Conservation (phyloP, 192 early-diverging fungal genomes). For the Coemansia sp. region DNA sequence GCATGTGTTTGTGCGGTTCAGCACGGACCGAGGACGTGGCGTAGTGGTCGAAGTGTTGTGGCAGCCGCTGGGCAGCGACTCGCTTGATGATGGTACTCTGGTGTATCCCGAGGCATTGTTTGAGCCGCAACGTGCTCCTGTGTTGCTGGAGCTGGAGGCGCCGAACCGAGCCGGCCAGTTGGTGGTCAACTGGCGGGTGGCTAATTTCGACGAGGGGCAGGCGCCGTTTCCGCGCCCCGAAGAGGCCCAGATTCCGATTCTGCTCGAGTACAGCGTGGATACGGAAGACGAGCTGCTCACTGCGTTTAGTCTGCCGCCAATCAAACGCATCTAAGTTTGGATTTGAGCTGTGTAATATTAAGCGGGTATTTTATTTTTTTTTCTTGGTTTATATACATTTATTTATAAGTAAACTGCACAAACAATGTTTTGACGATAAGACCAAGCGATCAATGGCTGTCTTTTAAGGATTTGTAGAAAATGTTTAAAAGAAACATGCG, state of each 20-base stretch:
- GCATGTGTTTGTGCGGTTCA: constrained; percentile 32
- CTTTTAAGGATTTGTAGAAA: too few species aligned
- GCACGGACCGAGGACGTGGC: constrained; percentile 46
- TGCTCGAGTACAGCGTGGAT: constrained; percentile 49
- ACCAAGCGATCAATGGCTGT: too few species aligned
- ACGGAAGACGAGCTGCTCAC: constrained; percentile 35
- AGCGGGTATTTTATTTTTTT: neutral
- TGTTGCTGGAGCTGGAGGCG: constrained; percentile 44
- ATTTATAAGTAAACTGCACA: too few species aligned
- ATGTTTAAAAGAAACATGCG: too few species aligned
- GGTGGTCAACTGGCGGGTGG: constrained; percentile 46
- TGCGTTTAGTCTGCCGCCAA: constrained; percentile 27
- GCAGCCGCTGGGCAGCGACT: constrained; percentile 15
- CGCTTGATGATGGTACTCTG: constrained; percentile 16
- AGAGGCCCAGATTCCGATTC: constrained; percentile 45
- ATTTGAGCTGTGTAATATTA: neutral
- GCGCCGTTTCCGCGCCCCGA: constrained; percentile 45
- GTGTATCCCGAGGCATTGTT: constrained; percentile 44
- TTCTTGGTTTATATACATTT: neutral
- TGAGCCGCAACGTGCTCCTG: constrained; percentile 48
- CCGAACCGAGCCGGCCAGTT: constrained; percentile 39
- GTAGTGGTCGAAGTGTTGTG: constrained; percentile 47
- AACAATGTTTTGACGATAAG: too few species aligned
- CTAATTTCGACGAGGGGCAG: constrained; percentile 53
- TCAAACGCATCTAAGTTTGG: constrained; percentile 21